Evolutionary conservation across 345 rosid genomes (phyloP).

Genomic region (Acer yangbiense): DNA sequence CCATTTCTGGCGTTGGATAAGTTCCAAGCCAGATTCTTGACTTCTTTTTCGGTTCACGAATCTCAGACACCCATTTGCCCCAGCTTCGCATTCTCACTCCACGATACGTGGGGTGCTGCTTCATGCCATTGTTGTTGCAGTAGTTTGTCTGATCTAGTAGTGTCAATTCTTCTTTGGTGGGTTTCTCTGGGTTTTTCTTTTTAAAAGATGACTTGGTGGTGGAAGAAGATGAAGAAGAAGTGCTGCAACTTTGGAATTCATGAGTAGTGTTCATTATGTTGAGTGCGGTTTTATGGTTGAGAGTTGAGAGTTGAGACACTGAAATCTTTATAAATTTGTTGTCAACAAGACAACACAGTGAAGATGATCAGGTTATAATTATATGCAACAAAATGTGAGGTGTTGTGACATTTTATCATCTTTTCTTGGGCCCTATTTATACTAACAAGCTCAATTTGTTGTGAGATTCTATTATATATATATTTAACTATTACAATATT

Average conservation of each 20-base stretch:
- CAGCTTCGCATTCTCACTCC: slow-evolving; percentile 16
- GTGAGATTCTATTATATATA: too few relatives aligned
- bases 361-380: neutral
- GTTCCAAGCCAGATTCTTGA: slow-evolving; percentile 22
- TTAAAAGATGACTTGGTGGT: neutral
- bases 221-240: neutral
- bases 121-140: neutral
- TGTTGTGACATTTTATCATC: neutral
- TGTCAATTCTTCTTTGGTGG: neutral
- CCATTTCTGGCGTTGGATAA: slow-evolving; percentile 18
- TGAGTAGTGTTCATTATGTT: neutral
- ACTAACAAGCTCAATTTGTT: too few relatives aligned
- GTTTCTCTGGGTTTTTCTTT: neutral
- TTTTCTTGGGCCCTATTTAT: neutral
- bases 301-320: neutral
- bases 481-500: too few relatives aligned
- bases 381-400: neutral
- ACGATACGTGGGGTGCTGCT: slow-evolving; percentile 1
- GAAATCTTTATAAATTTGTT: neutral
- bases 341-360: neutral
- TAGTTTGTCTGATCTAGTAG: too few relatives aligned
- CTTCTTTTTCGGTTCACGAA: slow-evolving; percentile 6
- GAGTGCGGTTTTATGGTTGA: neutral
- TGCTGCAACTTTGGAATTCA: neutral
- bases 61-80: slow-evolving; percentile 24